A percentile compares a stretch with the other conserved stretches of the same genome.
Evolutionary conservation across 441 rosid species (phyloP).

Genomic region (Gossypium davidsonii): DNA sequence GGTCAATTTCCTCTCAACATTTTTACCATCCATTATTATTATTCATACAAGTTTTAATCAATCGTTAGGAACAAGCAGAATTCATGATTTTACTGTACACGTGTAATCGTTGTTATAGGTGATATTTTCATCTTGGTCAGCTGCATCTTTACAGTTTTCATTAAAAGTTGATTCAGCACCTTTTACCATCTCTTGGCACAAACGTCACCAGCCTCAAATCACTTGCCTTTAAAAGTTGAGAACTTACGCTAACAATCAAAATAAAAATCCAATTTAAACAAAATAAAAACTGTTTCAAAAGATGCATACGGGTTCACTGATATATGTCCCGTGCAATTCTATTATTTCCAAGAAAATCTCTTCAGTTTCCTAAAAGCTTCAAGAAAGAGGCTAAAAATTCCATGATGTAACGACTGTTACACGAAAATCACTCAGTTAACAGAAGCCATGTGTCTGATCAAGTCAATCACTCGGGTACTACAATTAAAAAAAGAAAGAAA

Average conservation of each 20-base stretch:
- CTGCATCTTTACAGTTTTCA: not conserved
- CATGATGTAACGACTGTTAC: not conserved
- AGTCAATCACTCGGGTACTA: conserved; percentile 47
- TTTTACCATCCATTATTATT: not conserved
- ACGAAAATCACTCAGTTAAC: conserved; percentile 8
- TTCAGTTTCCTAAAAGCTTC: not conserved
- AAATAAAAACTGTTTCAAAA: not conserved
- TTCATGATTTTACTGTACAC: too few species aligned
- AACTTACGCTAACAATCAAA: not conserved
- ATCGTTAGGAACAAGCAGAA: not conserved
- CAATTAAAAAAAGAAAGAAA: not conserved
- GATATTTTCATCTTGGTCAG: not conserved
- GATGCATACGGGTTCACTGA: not conserved
- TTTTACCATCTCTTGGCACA: not conserved
- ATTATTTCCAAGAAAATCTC: not conserved
- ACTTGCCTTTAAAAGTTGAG: not conserved
- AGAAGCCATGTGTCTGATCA: conserved; percentile 45
- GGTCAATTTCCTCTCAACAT: not conserved
- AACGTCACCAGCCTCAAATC: not conserved
- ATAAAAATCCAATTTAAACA: not conserved
- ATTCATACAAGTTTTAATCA: not conserved
- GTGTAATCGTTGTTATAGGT: not conserved
- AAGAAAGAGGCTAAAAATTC: not conserved
- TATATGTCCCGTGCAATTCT: not conserved
- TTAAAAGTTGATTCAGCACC: not conserved